Percentiles rank a stretch among this genome's conserved stretches.
Evolutionary conservation across 495 filamentous ascomycete genomes (phyloP).

Genomic region (Terfezia claveryi): DNA sequence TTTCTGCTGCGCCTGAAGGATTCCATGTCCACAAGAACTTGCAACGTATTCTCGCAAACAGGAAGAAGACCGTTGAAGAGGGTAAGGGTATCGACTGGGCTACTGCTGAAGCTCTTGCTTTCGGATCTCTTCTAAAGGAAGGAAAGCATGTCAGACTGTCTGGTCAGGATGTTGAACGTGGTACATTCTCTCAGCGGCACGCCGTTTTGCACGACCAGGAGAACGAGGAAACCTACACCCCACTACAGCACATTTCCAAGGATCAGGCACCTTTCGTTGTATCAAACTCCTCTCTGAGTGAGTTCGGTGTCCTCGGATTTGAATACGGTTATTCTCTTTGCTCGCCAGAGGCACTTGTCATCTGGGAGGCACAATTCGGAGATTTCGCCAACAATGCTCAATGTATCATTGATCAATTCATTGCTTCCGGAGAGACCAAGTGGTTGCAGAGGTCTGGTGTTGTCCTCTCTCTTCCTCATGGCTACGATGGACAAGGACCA

Average conservation of each 20-base stretch:
- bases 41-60: conserved; percentile 78
- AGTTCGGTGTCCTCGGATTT: conserved; percentile 88
- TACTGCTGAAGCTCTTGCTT: conserved; percentile 88
- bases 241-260: conserved; percentile 66
- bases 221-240: conserved; percentile 75
- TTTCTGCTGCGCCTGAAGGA: conserved; percentile 54
- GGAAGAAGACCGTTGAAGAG: conserved; percentile 80
- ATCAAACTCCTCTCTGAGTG: conserved; percentile 87
- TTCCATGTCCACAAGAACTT: conserved; percentile 85
- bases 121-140: conserved; percentile 72
- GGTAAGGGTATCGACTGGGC: conserved; percentile 94
- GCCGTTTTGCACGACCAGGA: conserved; percentile 95
- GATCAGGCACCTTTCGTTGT: conserved; percentile 90
- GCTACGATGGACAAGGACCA: conserved; percentile 94
- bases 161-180: conserved; percentile 96
- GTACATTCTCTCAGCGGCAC: conserved; percentile 97
- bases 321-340: conserved; percentile 97
- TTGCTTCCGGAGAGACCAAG: conserved; percentile 91
- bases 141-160: conserved; percentile 93
- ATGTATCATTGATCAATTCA: conserved; percentile 96
- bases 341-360: conserved; percentile 85
- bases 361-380: conserved; percentile 99
- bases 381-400: conserved; percentile 99
- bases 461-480: conserved; percentile 84
- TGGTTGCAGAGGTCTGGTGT: conserved; percentile 95